phyloP scores from a whole-genome alignment of 23 red algal genomes.

The Gracilaria gracilis region DNA sequence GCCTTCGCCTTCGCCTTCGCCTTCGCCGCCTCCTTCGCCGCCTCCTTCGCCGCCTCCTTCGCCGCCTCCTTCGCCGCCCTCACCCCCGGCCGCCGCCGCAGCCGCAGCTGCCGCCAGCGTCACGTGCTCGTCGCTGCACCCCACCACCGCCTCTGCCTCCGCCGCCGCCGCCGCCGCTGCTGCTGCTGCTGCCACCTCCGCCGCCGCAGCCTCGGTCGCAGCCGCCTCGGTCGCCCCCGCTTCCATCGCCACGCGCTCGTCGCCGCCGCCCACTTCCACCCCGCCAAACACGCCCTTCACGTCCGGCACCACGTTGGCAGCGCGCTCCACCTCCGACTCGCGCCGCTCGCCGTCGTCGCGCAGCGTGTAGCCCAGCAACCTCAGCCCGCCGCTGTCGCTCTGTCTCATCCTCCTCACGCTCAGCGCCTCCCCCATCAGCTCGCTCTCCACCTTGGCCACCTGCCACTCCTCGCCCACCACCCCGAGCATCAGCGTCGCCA shows the following conservation, averaged over 20 bases:
- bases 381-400: slow-evolving; percentile 7
- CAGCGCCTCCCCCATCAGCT: slow-evolving; percentile 38
- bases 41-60: neutral
- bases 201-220: neutral
- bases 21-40: neutral
- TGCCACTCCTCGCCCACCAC: slow-evolving; percentile 50
- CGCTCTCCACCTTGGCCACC: slow-evolving; percentile 41
- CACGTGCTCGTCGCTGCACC: neutral
- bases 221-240: neutral
- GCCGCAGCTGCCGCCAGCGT: slow-evolving; percentile 8
- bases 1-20: neutral
- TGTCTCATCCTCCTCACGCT: slow-evolving; percentile 36
- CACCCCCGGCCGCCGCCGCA: neutral
- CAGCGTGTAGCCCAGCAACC: slow-evolving; percentile 17
- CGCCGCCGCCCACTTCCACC: neutral
- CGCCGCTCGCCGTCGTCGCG: slow-evolving; percentile 1
- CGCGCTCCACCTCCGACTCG: slow-evolving; percentile 26
- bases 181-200: neutral
- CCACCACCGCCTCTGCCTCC: neutral
- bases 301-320: slow-evolving; percentile 18
- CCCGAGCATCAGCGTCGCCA: slow-evolving; percentile 14
- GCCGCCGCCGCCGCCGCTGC: neutral
- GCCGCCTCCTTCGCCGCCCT: neutral
- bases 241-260: neutral
- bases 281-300: neutral